Evolutionary conservation across 169 alveolate species (phyloP).

Genomic region (Plasmodium ovale): DNA sequence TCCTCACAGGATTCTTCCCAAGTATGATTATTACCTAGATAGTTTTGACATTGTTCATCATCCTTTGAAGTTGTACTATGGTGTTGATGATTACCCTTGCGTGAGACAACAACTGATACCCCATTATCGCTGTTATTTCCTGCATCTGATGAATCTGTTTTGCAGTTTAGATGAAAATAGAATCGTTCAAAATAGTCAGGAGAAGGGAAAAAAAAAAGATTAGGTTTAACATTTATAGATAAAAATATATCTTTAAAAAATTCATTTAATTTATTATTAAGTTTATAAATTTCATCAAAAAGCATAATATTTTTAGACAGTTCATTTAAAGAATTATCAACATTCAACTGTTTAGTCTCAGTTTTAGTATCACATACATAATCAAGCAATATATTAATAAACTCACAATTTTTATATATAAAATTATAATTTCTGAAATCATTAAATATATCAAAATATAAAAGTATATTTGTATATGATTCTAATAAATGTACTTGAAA

Average conservation of each 20-base stretch:
- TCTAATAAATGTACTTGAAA: slow-evolving; percentile 61
- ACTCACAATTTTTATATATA: slow-evolving; percentile 68
- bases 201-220: slow-evolving; percentile 48
- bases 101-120: too few relatives aligned
- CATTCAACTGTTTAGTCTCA: slow-evolving; percentile 2
- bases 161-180: slow-evolving; percentile 16
- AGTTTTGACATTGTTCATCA: not conserved
- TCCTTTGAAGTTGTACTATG: not conserved
- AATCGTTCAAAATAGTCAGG: slow-evolving; percentile 50
- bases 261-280: slow-evolving; percentile 42
- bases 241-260: slow-evolving; percentile 43
- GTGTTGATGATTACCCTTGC: too few relatives aligned
- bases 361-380: slow-evolving; percentile 19
- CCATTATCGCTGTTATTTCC: not conserved
- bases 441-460: slow-evolving; percentile 57
- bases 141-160: slow-evolving; percentile 3
- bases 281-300: slow-evolving; percentile 40
- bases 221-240: slow-evolving; percentile 30
- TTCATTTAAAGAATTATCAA: slow-evolving; percentile 36
- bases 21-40: not conserved
- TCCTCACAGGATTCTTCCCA: not conserved
- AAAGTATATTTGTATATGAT: slow-evolving; percentile 49
- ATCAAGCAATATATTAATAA: slow-evolving; percentile 37
- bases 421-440: slow-evolving; percentile 59
- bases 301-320: slow-evolving; percentile 37